A percentile compares a stretch with the other conserved stretches of the same genome.
phyloP scores from a whole-genome alignment of 129 eudicot species.

The Mikania micrantha region DNA sequence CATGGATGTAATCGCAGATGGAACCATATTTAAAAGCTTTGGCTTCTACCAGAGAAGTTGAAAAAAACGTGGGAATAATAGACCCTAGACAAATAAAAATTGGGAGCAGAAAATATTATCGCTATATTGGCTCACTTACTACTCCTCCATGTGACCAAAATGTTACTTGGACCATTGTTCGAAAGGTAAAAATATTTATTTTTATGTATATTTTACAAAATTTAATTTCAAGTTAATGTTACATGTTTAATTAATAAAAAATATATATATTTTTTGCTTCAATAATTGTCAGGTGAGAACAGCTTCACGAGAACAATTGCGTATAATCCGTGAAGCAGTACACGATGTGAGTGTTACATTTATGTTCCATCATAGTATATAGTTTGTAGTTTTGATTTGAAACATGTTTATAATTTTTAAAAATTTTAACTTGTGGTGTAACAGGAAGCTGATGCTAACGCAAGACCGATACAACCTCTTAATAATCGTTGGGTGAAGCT shows the following conservation, averaged over 20 bases:
- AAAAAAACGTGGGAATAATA: conserved; percentile 1
- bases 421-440: background rate
- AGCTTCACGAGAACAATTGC: conserved; percentile 15
- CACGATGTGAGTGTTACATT: conserved; percentile 10
- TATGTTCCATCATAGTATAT: background rate
- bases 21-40: conserved; percentile 19
- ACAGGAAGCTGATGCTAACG: conserved; percentile 9
- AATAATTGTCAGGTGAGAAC: conserved; percentile 10
- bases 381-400: too few relatives aligned
- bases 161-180: conserved; percentile 33
- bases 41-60: background rate
- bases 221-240: too few relatives aligned
- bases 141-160: conserved; percentile 28
- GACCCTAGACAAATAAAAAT: conserved; percentile 15
- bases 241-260: too few relatives aligned
- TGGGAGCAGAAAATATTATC: conserved; percentile 19
- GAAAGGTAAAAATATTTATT: conserved; percentile 10
- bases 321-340: conserved; percentile 10
- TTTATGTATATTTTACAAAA: background rate
- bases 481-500: background rate
- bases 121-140: conserved; percentile 34
- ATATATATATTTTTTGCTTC: too few relatives aligned
- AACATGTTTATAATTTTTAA: too few relatives aligned
- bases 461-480: background rate
- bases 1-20: conserved; percentile 16